Evolutionary conservation across 345 rosid genomes (phyloP), one percentile per base, ranked within the genome.

Genomic region (Hibiscus syriacus): DNA sequence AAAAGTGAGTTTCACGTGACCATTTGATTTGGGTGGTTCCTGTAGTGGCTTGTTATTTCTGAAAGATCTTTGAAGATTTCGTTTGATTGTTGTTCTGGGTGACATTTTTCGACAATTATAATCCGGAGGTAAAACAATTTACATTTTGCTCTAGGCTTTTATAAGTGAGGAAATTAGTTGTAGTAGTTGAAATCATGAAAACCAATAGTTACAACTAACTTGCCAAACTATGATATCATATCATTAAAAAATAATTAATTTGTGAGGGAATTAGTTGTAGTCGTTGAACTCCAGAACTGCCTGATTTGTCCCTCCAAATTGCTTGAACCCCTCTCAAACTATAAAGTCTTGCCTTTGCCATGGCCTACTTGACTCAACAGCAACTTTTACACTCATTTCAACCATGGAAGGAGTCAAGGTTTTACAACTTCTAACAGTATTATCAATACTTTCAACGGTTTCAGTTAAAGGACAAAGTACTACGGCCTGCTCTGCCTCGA

Each of bases 401-500:
- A 30, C 30, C 55, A 75, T 81, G 80, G 65, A 71, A 55, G 60
- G 43, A 9, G 6, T 76, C 60, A 79, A 63, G 43, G 27, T 68
- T 27, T 39, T 76, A 39, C 72, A 57, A n/a, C 36, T 80, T 23
- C 32, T 67, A 45, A 46, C 79, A 36, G 32, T 59, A 64, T 5
- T 79, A 66, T 48, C 64, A 14, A 34, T 41, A 7, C 57, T 82
- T 32, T 49, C 69, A 0, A 53, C 79, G 22, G 57, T 82, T 72
- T 73, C 82, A 8, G 81, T 74, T 26, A 72, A 69, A 1, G 90
- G 90, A 41, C 97, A 93, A 74, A 82, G 89, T 30, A 82, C 69
- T 59, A 88, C 96, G 12, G 92, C 97, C 3, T 90, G 98, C 85
- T 85, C 91, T 23, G 5, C 81, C 36, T 85, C 97, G 20, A 79